phyloP scores from a whole-genome alignment of 192 early-diverging fungal genomes.

The Entomortierella parvispora region DNA sequence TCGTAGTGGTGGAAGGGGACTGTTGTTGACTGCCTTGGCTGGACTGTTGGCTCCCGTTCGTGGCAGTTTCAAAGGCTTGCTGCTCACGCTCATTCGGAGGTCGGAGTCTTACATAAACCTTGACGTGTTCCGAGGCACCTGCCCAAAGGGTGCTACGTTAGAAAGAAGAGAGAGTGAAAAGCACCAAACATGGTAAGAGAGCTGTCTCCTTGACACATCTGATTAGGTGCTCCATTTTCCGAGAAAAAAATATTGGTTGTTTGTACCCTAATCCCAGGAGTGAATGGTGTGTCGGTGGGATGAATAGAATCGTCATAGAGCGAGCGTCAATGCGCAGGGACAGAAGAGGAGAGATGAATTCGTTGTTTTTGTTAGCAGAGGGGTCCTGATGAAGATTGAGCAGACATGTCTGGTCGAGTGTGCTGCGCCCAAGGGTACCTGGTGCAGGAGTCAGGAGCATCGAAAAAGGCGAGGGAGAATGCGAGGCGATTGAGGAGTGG shows the following conservation, averaged over 20 bases:
- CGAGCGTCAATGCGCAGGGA: too few species aligned
- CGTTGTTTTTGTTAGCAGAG: too few species aligned
- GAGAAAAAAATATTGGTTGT: too few species aligned
- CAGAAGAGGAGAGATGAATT: too few species aligned
- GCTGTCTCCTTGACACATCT: too few species aligned
- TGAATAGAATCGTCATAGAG: too few species aligned
- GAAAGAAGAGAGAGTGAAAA: neutral
- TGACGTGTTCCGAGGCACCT: constrained; percentile 48
- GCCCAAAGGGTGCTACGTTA: constrained; percentile 17
- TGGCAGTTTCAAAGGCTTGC: constrained; percentile 14
- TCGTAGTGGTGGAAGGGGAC: constrained; percentile 10
- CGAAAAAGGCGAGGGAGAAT: neutral
- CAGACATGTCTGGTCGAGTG: too few species aligned
- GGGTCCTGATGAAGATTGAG: too few species aligned
- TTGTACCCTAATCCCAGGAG: too few species aligned
- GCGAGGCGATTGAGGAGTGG: neutral
- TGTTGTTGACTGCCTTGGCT: constrained; percentile 27
- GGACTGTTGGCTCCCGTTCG: neutral
- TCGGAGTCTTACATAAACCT: constrained; percentile 45
- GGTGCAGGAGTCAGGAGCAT: constrained; percentile 37
- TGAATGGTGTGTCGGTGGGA: too few species aligned
- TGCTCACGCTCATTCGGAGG: constrained; percentile 43
- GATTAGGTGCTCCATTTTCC: too few species aligned
- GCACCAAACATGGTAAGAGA: too few species aligned
- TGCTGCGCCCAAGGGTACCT: constrained; percentile 14